Base-by-base conservation (phyloP, 345 rosid genomes). In the Moringa oleifera region DNA sequence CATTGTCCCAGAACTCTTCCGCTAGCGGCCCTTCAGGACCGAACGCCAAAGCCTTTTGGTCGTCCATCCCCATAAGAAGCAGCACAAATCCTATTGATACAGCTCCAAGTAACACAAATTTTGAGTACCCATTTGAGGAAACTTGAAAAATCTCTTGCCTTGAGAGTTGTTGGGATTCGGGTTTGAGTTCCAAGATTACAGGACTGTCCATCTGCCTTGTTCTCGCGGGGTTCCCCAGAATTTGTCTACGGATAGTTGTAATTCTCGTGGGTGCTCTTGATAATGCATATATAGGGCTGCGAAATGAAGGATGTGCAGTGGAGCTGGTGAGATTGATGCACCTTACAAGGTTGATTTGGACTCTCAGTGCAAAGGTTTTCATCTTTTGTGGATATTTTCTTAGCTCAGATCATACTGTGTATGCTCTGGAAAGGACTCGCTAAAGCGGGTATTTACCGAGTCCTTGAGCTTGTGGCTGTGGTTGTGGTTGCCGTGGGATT, bases 1-100 rank as follows among this genome's bases (percentile, higher is more conserved):
- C 95, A 67, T 90, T 94, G 57, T 94, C 99, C 99, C 99, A 94
- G 63, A 94, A 90, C 76, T 88, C 97, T 76, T 94, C 97, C 73
- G 80, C 66, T 41, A 94, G 37, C 22, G 96, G 99, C 51, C 98
- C 97, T 68, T 85, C 96, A 2, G 97, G 99, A 0, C 97, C 97
- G 9, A 90, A 64, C 17, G 95, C 97, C 79, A 82, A 23, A 5
- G 95, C 97, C 77, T 79, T 85, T 16, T 78, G 75, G 25, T 77
- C 83, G 55, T 80, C 89, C 61, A 82, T 55, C 13, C 81, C 87
- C 78, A 83, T 57, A 0, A 80, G 22, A 68, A 79, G 41, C 81
- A 82, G 51, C 69, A 68, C 57, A 22, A 90, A 36, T 24, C 94
- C 91, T 20, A 84, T 12, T 0, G 97, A 80, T 21, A 79, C 78